Evolutionary conservation across 2,329 filamentous ascomycete species (phyloP).

Genomic region (Fusarium illudens): DNA sequence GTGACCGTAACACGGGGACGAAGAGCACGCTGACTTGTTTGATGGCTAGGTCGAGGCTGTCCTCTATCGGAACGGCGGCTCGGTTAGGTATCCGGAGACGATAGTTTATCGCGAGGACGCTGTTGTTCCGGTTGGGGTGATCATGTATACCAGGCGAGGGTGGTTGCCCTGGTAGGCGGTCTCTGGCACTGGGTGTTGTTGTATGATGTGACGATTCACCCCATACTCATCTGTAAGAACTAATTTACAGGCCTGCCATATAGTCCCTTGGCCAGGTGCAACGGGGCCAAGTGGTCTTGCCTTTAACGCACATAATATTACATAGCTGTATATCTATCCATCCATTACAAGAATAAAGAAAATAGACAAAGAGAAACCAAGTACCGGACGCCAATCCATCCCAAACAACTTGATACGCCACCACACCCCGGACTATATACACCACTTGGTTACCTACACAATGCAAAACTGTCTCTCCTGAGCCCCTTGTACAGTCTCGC

Average conservation of each 20-base stretch:
- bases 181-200: neutral
- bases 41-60: neutral
- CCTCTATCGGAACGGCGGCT: neutral
- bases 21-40: neutral
- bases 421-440: fast-evolving
- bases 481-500: too few species aligned
- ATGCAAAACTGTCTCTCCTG: neutral
- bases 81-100: neutral
- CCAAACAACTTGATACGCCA: neutral
- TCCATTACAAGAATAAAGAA: too few species aligned
- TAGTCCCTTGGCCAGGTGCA: too few species aligned
- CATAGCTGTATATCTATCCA: too few species aligned
- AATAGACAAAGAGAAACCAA: too few species aligned
- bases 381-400: too few species aligned
- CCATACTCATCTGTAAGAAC: too few species aligned
- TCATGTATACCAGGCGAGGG: conserved; percentile 5
- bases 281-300: too few species aligned
- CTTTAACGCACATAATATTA: too few species aligned
- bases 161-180: neutral
- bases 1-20: fast-evolving
- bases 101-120: conserved; percentile 22
- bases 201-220: too few species aligned
- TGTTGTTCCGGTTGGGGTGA: conserved; percentile 1
- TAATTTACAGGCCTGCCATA: too few species aligned
- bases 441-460: neutral